Evolutionary conservation across 352 stramenopile genomes (phyloP), one percentile per base, ranked within the genome.

Genomic region (Globisporangium echinulatum): DNA sequence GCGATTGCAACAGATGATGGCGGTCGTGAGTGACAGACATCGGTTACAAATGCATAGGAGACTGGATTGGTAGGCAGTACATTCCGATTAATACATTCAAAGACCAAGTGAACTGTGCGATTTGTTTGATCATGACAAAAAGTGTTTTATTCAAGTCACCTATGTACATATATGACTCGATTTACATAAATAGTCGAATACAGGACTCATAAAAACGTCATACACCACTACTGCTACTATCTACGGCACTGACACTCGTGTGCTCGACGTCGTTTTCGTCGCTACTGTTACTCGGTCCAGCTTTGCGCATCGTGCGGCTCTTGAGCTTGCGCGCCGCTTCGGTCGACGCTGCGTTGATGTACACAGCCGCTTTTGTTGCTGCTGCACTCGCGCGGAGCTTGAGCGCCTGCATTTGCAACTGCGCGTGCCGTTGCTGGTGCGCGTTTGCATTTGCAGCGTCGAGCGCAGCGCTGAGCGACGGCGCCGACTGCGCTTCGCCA

Each of bases 251-350:
- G 46, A n/a, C 14, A 6, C 17, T 59, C 44, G 9, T 11, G 19
- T 15, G 13, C 13, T 37, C 25, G 25, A 44, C 43, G 54, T 46
- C 33, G 55, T 81, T 73, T 68, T 77, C 69, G 43, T 13, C 4
- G 65, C 25, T 33, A 3, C 25, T 33, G 25, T 33, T 77, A 8
- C 43, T n/a, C 15, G 52, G 56, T 43, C 58, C 53, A 25, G 71
- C 62, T n/a, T 53, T 48, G 0, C 51, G 43, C 51, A 61, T 48
- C 39, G 64, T 52, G 39, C 67, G 67, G 7, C 70, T 68, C 54
- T 75, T 83, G 51, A 89, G 58, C 58, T 86, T 81, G 1, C 74
- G 70, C 7, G 76, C 74, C 15, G 79, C 79, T 49, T 85, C 76
- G n/a, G 61, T 57, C 6, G 77, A 86, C 39, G 75, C 77, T 7